These are phyloP conservation scores for Leersia perrieri DNA, from an alignment of 176 grass and related monocot species.

Conservation along the genomic window DNA sequence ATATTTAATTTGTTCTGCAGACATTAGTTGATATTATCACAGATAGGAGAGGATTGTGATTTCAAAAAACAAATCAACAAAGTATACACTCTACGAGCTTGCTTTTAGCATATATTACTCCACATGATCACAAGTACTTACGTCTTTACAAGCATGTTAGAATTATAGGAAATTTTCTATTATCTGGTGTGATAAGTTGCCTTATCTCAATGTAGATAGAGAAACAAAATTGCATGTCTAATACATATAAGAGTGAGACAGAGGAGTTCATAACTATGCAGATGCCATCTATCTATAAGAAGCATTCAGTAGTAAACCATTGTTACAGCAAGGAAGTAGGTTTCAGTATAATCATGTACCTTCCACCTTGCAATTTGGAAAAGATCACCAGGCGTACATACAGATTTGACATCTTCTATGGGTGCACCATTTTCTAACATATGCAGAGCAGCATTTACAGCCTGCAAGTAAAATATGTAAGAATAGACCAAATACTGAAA, in stretches of 20 bases:
- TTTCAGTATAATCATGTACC: constrained; percentile 36
- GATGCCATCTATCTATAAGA: background rate
- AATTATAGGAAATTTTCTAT: background rate
- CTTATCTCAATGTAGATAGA: background rate
- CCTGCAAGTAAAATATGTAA: constrained; percentile 41
- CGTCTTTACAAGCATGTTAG: background rate
- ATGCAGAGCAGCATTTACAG: constrained; percentile 44
- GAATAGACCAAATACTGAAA: constrained; percentile 30
- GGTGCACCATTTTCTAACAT: constrained; percentile 55
- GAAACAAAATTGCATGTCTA: background rate
- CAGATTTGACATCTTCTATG: constrained; percentile 50
- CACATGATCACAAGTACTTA: background rate
- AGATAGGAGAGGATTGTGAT: background rate
- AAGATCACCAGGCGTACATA: constrained; percentile 54
- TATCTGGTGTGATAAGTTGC: background rate
- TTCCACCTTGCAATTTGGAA: constrained; percentile 57
- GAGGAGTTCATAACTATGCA: background rate
- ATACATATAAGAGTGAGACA: background rate
- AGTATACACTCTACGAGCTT: background rate
- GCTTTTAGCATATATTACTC: background rate
- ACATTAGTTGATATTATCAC: constrained; percentile 10
- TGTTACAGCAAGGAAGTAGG: background rate
- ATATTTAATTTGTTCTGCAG: constrained; percentile 54
- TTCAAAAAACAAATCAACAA: background rate
- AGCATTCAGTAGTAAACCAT: background rate